A percentile compares a stretch with the other conserved stretches of the same genome.
Evolutionary conservation across 2,329 filamentous ascomycete species (phyloP).

Genomic region (Paecilomyces sp.): DNA sequence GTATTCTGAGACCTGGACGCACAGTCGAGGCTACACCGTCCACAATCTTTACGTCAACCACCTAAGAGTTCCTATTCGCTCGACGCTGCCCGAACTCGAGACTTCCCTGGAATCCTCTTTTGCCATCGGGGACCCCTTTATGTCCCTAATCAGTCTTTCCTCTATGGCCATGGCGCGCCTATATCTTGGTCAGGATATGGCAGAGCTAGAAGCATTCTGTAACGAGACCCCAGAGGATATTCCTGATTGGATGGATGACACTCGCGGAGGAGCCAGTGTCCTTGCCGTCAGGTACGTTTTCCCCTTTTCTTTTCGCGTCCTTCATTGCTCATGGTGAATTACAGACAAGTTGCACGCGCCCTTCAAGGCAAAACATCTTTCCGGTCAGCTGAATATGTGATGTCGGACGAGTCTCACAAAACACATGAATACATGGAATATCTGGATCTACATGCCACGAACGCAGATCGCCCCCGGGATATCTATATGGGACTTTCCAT

Average conservation of each 20-base stretch:
- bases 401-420: conserved; percentile 50
- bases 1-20: conserved; percentile 48
- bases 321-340: not conserved
- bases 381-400: conserved; percentile 39
- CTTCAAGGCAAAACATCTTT: conserved; percentile 55
- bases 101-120: conserved; percentile 50
- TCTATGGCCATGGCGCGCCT: conserved; percentile 51
- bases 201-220: conserved; percentile 52
- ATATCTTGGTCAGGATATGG: conserved; percentile 51
- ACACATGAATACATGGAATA: conserved; percentile 43
- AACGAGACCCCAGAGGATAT: conserved; percentile 51
- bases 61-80: conserved; percentile 44
- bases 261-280: conserved; percentile 54
- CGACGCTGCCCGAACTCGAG: conserved; percentile 47
- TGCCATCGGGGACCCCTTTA: conserved; percentile 51
- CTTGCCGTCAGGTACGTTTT: conserved; percentile 37
- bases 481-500: conserved; percentile 48
- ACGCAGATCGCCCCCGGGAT: conserved; percentile 46
- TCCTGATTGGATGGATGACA: conserved; percentile 49
- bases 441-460: conserved; percentile 38
- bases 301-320: not conserved
- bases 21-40: conserved; percentile 50
- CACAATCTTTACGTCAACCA: conserved; percentile 58
- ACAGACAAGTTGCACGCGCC: conserved; percentile 48
- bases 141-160: conserved; percentile 52